Base-by-base conservation (phyloP, 352 stramenopile species). In the Globisporangium uncinulatum region DNA sequence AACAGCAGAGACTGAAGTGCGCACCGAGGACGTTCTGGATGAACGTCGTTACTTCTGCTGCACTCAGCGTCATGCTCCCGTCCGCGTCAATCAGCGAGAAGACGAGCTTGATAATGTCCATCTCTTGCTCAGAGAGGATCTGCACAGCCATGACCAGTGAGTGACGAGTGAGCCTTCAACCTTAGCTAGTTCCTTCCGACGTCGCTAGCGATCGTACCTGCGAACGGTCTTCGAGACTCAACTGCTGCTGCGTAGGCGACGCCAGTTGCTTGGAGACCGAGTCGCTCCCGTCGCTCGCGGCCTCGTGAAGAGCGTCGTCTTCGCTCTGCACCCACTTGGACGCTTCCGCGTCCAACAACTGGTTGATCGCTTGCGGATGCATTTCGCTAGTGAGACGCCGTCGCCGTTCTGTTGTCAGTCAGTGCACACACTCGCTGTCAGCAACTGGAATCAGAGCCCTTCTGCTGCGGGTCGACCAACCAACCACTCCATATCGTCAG, bases 51-150 rank as follows among this genome's bases (percentile, higher is more conserved):
- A 94, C 66, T 51, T 94, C 82, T 4, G 57, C 41, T 1, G 64
- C 67, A 32, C 57, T 82, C 14, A 94, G 59, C 19, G 73, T 73
- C 62, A 89, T 81, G 32, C 73, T 88, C 3, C 83, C 81, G 36
- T 92, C 79, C 7, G 78, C 83, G 57, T 94, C 83, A 59, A 94
- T 82, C 6, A 94, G 65, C 15, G 79, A 87, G 48, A 94, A 94
- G 34, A 88, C 80, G 1, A 94, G 59, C 55, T 94, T 94, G 20
- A 89, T 67, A 51, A 80, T 86, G 39, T 94, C 79, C 6, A 94
- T 66, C 57, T 94, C 81, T 55, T 79, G 52, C 13, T 64, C 51
- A 5, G 70, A 70, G n/a, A 94, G 74, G 2, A 71, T 55, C 81
- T 89, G 42, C 29, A 15, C 29, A 32, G 19, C 19, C 21, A 11